A percentile compares a stretch with the other conserved stretches of the same genome.
phyloP scores from a whole-genome alignment of 2,329 filamentous ascomycete species.

The Trichocomaceae sp. region DNA sequence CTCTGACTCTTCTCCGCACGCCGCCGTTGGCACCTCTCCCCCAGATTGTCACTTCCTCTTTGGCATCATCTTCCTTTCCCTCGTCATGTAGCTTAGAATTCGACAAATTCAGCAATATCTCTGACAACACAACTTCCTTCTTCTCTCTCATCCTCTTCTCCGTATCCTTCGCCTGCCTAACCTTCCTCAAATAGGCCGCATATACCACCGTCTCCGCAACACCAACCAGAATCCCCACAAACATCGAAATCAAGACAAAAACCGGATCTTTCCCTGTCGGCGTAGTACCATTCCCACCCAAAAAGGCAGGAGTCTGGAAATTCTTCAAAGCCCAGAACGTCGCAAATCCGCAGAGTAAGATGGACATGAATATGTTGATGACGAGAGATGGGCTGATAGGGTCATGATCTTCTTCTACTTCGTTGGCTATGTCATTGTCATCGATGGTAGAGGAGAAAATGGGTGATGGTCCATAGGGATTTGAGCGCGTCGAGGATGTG shows the following conservation, averaged over 20 bases:
- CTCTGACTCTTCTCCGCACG: conserved; percentile 34
- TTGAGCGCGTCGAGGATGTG: conserved; percentile 52
- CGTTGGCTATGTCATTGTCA: conserved; percentile 43
- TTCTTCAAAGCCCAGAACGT: conserved; percentile 39
- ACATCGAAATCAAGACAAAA: conserved; percentile 36
- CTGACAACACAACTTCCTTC: conserved; percentile 28
- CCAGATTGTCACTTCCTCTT: conserved; percentile 37
- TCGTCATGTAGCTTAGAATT: conserved; percentile 16
- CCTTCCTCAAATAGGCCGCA: conserved; percentile 41
- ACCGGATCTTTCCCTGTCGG: conserved; percentile 22
- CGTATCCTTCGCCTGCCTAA: conserved; percentile 32
- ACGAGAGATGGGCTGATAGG: conserved; percentile 54
- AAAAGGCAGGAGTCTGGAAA: conserved; percentile 30
- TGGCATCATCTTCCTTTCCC: conserved; percentile 6
- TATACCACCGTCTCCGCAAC: conserved; percentile 44
- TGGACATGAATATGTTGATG: conserved; percentile 81
- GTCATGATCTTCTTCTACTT: conserved; percentile 20
- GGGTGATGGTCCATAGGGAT: conserved; percentile 46
- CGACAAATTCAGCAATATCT: background rate
- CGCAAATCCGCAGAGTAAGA: conserved; percentile 58
- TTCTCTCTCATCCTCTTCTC: conserved; percentile 34
- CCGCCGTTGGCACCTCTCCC: conserved; percentile 36
- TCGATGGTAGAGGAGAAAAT: conserved; percentile 42
- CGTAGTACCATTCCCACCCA: background rate
- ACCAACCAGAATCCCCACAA: conserved; percentile 37